Base-by-base conservation (phyloP, 148 eudicot genomes). In the Rhododendron vialii region DNA sequence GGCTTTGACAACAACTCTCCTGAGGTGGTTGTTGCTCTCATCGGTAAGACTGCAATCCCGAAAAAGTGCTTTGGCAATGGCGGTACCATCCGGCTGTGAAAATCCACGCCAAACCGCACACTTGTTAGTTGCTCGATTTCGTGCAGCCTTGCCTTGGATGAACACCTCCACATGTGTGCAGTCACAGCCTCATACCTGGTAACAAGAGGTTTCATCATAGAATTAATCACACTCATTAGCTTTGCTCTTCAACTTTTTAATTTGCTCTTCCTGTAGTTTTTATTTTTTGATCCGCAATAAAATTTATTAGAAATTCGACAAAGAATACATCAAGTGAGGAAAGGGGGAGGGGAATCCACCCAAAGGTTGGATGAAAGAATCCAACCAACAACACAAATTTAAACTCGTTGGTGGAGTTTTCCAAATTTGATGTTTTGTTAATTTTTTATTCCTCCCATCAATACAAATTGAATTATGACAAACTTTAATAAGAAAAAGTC, bases 1-100 rank as follows among this genome's bases (percentile, higher is more conserved):
- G 93, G 88, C 80, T 5, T 47, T 26, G 92, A 90, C 4, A 89
- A 10, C 2, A 91, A 84, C 48, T 88, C 92, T 2, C 89, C 89
- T 20, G 91, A 53, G 36, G 71, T 80, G 43, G 78, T 26, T 10
- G 33, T 69, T 69, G 75, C 35, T 69, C 35, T 28, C 36, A 28
- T 28, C 7, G 35, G 35, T 28, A 4, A 26, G 15, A 26, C 0
- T 28, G 75, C 75, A 11, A 28, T 69, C 75, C 75, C 75, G 15
- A 69, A 69, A 69, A 28, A 69, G 35, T 28, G 3, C 33, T 28
- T 69, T 26, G 75, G 18, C 36, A 69, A 28, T 12, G 75, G 75
- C 30, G 75, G 75, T 69, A 11, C 75, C 35, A 69, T 11, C 36
- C 36, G 35, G 36, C 33, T 69, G 5, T 13, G 33, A 2, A 63